Base-by-base conservation (phyloP, 2,329 filamentous ascomycete species). In the Cladosporium sp. region DNA sequence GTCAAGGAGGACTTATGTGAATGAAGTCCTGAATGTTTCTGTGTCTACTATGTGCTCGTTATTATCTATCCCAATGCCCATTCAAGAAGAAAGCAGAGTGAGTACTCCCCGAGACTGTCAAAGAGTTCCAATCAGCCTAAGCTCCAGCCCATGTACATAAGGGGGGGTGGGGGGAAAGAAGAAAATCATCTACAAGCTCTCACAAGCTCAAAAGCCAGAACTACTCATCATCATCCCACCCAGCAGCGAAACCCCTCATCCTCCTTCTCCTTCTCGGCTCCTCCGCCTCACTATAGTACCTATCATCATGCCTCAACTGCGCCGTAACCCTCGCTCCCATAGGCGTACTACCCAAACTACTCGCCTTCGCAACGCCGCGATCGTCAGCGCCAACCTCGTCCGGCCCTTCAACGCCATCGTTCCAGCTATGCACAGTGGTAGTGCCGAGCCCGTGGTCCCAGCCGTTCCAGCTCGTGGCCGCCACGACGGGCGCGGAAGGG, bases 391-490 rank as follows among this genome's bases (percentile, higher is more conserved):
- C 84, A 53, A 89, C 85, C 58, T 89, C 87, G 18, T 76, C 71
- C 4, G 42, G 34, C 12, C 39, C 45, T 0, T 78, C 73, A 1
- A 74, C 65, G 0, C 77, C 77, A 57, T 89, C 84, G 54, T 89
- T 89, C 77, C 85, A 93, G 1, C 81, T 82, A 64, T 95, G 89
- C 15, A 92, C 67, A 0, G 86, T 86, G 55, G 87, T 89, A 1
- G 88, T 92, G 11, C 88, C 88, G 13, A 80, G 76, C 0, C 82
- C 78, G 67, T 86, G 83, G 42, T 83, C 84, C 70, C 83, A 87
- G 18, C 88, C 88, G 58, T 91, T 91, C 84, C 88, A 89, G 0
- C 85, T 83, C 7, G 89, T 93, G 34, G 89, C 89, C 88, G 83
- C 90, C 56, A 96, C 76, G 36, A 95, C 76, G 1, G 90, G 89